These are phyloP conservation scores for Ochromonadaceae sp. DNA, from an alignment of 352 stramenopile genomes.

Conservation along the genomic window DNA sequence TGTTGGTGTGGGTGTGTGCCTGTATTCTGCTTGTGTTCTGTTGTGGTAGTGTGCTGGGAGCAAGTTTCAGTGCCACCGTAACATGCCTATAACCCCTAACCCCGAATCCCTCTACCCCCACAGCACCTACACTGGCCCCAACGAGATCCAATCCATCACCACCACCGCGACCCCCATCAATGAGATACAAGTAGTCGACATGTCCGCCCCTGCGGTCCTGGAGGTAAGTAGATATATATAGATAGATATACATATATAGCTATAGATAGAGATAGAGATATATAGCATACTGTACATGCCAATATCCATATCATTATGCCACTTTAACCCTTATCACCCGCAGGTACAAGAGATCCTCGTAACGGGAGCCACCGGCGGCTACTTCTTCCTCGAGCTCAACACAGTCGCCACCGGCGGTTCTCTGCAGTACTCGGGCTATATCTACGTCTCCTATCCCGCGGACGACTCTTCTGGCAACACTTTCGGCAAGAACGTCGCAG, in stretches of 20 bases:
- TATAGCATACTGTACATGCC: slow-evolving; percentile 5
- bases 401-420: slow-evolving; percentile 60
- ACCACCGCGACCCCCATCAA: slow-evolving; percentile 58
- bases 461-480: slow-evolving; percentile 26
- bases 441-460: slow-evolving; percentile 54
- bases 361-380: slow-evolving; percentile 51
- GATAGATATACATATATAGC: slow-evolving; percentile 41
- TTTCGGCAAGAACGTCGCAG: slow-evolving; percentile 20
- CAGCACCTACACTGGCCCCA: slow-evolving; percentile 61
- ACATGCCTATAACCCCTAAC: neutral
- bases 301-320: slow-evolving; percentile 2
- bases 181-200: slow-evolving; percentile 66
- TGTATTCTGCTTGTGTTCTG: too few relatives aligned
- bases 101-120: slow-evolving; percentile 36
- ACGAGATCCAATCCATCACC: slow-evolving; percentile 79
- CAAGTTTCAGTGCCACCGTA: too few relatives aligned
- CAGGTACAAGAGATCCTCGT: slow-evolving; percentile 58
- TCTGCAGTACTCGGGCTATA: slow-evolving; percentile 71
- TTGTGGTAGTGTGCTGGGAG: too few relatives aligned
- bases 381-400: slow-evolving; percentile 75
- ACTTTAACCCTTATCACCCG: neutral
- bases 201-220: slow-evolving; percentile 39
- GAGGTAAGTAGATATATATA: too few relatives aligned
- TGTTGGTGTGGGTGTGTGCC: too few relatives aligned
- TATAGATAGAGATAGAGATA: too few relatives aligned